These are phyloP conservation scores for Lyophyllum decastes DNA, from an alignment of 768 basidiomycete genomes.

Conservation along the genomic window DNA sequence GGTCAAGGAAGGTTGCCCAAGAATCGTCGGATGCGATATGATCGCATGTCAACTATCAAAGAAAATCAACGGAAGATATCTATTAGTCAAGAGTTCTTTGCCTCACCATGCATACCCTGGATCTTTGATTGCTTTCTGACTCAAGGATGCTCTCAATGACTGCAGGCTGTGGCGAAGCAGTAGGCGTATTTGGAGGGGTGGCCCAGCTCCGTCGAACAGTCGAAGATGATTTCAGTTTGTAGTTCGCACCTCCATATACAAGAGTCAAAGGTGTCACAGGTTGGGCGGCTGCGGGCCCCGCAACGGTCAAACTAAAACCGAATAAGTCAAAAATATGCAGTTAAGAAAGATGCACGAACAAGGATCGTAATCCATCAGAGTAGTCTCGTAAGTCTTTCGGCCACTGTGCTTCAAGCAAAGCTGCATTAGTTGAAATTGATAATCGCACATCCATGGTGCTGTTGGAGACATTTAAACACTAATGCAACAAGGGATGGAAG, in stretches of 20 bases:
- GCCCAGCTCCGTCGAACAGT: conserved; percentile 49
- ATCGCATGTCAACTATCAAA: conserved; percentile 45
- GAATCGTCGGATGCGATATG: conserved; percentile 33
- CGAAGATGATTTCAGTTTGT: conserved; percentile 46
- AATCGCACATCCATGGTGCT: conserved; percentile 65
- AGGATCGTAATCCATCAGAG: conserved; percentile 34
- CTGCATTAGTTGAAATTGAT: conserved; percentile 34
- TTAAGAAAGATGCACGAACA: conserved; percentile 35
- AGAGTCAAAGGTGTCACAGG: conserved; percentile 52
- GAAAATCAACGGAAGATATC: not conserved
- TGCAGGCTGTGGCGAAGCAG: conserved; percentile 16
- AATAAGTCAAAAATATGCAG: not conserved
- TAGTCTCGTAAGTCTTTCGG: conserved; percentile 47
- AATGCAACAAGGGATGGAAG: not conserved
- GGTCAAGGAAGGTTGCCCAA: conserved; percentile 43
- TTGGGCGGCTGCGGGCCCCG: conserved; percentile 28
- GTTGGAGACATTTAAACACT: not conserved
- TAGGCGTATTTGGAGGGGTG: conserved; percentile 10
- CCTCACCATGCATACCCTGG: conserved; percentile 55
- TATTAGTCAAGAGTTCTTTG: not conserved
- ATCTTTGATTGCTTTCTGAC: conserved; percentile 53
- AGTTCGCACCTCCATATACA: conserved; percentile 34
- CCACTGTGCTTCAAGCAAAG: conserved; percentile 28
- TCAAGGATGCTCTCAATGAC: conserved; percentile 53
- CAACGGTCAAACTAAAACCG: conserved; percentile 34